These are phyloP conservation scores for Kentomonas sorsogonicus DNA, from an alignment of 208 protist genomes.

Conservation along the genomic window DNA sequence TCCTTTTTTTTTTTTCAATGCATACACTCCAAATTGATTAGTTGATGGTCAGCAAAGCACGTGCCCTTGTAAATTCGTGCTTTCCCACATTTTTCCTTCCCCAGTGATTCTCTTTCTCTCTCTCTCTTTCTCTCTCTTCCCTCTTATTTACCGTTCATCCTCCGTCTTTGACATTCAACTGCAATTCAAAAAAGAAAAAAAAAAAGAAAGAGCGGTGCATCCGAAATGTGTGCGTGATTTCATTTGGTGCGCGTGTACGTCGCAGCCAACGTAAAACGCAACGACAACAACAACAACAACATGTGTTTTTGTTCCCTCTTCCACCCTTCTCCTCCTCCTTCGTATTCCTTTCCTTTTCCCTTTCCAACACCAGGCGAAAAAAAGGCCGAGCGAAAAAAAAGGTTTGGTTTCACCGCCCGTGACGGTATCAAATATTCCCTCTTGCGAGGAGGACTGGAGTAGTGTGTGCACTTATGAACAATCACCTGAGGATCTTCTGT, in stretches of 20 bases:
- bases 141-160: not conserved
- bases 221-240: too few relatives aligned
- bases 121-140: conserved; percentile 7
- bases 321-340: not conserved
- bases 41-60: not conserved
- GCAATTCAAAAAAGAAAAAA: too few relatives aligned
- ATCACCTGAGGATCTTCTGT: conserved; percentile 89
- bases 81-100: conserved; percentile 4
- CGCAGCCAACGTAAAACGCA: too few relatives aligned
- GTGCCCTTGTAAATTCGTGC: not conserved
- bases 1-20: conserved; percentile 1
- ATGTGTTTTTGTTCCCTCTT: too few relatives aligned
- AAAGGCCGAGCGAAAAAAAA: conserved; percentile 17
- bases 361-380: not conserved
- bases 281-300: too few relatives aligned
- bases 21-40: conserved; percentile 2
- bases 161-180: too few relatives aligned
- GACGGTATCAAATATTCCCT: conserved; percentile 51
- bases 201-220: too few relatives aligned
- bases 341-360: not conserved
- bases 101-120: conserved; percentile 6
- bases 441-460: conserved; percentile 57
- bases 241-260: too few relatives aligned
- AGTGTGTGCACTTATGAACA: conserved; percentile 70
- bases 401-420: conserved; percentile 20